These are phyloP conservation scores for Orbilia oligospora DNA, from an alignment of 2,329 filamentous ascomycete species.

Conservation along the genomic window DNA sequence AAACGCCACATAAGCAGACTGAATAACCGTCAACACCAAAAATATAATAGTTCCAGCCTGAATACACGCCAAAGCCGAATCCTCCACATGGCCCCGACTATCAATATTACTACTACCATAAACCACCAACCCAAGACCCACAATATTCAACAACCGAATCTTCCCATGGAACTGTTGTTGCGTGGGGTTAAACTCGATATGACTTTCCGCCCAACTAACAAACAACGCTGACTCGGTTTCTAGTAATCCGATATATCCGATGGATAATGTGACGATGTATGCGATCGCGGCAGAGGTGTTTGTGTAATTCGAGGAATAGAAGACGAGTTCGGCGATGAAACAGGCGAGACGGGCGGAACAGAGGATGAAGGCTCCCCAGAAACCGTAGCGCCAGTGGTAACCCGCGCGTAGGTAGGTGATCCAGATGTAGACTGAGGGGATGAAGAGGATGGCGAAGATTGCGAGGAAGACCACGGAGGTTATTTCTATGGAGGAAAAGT, in stretches of 20 bases:
- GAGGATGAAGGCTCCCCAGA: slow-evolving; percentile 60
- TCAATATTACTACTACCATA: slow-evolving; percentile 34
- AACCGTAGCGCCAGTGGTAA: slow-evolving; percentile 57
- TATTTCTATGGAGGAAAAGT: slow-evolving; percentile 51
- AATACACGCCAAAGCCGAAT: slow-evolving; percentile 37
- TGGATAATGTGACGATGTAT: slow-evolving; percentile 51
- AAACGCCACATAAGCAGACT: slow-evolving; percentile 35
- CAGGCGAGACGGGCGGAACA: slow-evolving; percentile 49
- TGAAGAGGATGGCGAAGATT: slow-evolving; percentile 41
- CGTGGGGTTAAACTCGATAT: slow-evolving; percentile 37
- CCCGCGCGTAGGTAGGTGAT: slow-evolving; percentile 47
- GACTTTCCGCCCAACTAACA: slow-evolving; percentile 44
- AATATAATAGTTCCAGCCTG: slow-evolving; percentile 55
- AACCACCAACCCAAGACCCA: slow-evolving; percentile 37
- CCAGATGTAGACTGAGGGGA: slow-evolving; percentile 55
- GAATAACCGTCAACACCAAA: slow-evolving; percentile 49
- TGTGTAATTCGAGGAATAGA: slow-evolving; percentile 49
- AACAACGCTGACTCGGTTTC: slow-evolving; percentile 55
- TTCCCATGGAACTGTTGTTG: slow-evolving; percentile 52
- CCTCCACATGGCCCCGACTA: neutral
- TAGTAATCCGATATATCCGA: slow-evolving; percentile 54
- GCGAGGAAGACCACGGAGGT: slow-evolving; percentile 48
- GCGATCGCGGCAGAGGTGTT: slow-evolving; percentile 48
- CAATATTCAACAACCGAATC: slow-evolving; percentile 47
- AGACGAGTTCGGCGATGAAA: slow-evolving; percentile 59